Evolutionary conservation across 2,329 filamentous ascomycete species (phyloP).

Genomic region (Volutella citrinella): DNA sequence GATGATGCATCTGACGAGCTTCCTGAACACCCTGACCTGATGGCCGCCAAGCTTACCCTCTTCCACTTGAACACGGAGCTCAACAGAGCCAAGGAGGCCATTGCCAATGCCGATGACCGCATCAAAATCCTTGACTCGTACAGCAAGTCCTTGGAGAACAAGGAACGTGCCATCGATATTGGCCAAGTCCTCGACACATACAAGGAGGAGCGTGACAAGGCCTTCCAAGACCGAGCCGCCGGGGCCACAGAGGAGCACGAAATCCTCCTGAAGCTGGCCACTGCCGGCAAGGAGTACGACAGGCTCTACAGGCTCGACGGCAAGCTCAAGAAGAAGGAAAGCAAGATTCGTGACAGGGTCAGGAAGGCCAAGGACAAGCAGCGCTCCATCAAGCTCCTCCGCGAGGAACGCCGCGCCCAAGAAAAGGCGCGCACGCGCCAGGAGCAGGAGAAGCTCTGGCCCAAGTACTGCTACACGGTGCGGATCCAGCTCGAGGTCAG

Average conservation of each 20-base stretch:
- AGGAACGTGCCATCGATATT: slow-evolving; percentile 34
- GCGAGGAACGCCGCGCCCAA: slow-evolving; percentile 33
- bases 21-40: slow-evolving; percentile 17
- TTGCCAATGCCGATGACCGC: slow-evolving; percentile 30
- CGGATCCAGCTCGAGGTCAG: slow-evolving; percentile 49
- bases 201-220: slow-evolving; percentile 38
- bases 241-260: slow-evolving; percentile 30
- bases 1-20: slow-evolving; percentile 21
- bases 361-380: slow-evolving; percentile 35
- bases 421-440: slow-evolving; percentile 42
- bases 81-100: slow-evolving; percentile 15
- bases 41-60: slow-evolving; percentile 29
- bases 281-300: slow-evolving; percentile 30
- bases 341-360: slow-evolving; percentile 30
- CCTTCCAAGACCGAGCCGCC: slow-evolving; percentile 38
- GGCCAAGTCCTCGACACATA: slow-evolving; percentile 38
- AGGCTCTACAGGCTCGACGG: slow-evolving; percentile 27
- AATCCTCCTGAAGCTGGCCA: slow-evolving; percentile 30
- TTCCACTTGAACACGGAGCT: slow-evolving; percentile 24
- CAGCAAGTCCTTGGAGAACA: slow-evolving; percentile 34
- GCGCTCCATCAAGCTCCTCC: slow-evolving; percentile 32
- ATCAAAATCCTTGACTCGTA: slow-evolving; percentile 40
- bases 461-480: slow-evolving; percentile 45
- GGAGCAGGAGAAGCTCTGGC: slow-evolving; percentile 48
- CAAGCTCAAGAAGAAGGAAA: slow-evolving; percentile 25